Conservation (phyloP, 352 stramenopile species). For the Globisporangium radiosum region DNA sequence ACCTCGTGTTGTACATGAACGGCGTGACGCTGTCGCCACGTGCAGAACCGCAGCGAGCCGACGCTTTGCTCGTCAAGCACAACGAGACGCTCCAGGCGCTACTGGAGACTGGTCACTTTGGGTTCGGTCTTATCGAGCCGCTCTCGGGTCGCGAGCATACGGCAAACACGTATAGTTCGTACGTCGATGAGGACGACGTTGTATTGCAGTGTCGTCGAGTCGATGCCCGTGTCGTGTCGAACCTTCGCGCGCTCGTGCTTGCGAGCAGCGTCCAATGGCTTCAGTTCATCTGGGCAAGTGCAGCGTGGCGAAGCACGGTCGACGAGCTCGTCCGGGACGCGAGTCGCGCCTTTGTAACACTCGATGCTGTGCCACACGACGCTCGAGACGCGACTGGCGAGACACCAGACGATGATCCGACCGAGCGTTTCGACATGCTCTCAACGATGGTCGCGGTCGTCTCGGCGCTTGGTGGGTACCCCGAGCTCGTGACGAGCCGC, state of each 20-base stretch:
- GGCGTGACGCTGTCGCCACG: neutral
- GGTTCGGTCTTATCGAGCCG: neutral
- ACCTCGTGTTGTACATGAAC: neutral
- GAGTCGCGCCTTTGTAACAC: neutral
- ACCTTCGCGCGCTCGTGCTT: neutral
- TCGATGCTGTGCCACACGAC: no score
- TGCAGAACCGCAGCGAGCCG: neutral
- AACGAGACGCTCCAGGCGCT: constrained; percentile 19
- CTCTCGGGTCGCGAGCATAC: neutral
- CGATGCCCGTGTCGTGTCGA: neutral
- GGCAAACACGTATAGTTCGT: neutral
- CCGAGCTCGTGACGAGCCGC: constrained; percentile 4
- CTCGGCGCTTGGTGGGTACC: constrained; percentile 7
- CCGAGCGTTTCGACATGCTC: neutral
- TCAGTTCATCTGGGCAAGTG: neutral
- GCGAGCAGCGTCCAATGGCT: neutral
- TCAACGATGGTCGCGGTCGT: neutral
- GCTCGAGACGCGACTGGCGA: no score
- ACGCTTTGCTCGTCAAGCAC: constrained; percentile 11
- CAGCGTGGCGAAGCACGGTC: neutral
- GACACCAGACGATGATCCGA: neutral
- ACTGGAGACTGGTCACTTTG: constrained; percentile 7
- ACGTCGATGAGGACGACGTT: neutral
- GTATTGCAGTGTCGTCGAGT: neutral
- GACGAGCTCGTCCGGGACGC: neutral